Evolutionary conservation across 2,329 filamentous ascomycete genomes (phyloP).

Genomic region (Pseudohalonectria lignicola): DNA sequence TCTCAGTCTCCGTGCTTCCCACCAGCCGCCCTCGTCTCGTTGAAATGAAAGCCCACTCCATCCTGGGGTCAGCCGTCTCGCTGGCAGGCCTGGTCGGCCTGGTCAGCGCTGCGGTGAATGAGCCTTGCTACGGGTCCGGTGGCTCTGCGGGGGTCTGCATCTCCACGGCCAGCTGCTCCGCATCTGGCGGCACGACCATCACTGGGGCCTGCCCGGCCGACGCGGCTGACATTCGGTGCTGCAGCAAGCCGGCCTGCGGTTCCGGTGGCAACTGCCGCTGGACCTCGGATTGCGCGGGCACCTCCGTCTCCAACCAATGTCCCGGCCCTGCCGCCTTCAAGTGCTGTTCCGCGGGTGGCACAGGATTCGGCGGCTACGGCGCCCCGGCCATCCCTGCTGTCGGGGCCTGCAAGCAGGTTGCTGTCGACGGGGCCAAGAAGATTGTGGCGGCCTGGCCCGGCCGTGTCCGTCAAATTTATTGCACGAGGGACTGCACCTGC

Average conservation of each 20-base stretch:
- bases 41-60: too few relatives aligned
- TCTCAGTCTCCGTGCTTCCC: too few relatives aligned
- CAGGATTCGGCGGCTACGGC: slow-evolving; percentile 22
- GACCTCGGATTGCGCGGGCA: slow-evolving; percentile 23
- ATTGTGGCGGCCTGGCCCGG: slow-evolving; percentile 24
- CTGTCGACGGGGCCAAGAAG: slow-evolving; percentile 21
- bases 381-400: slow-evolving; percentile 21
- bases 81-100: too few relatives aligned
- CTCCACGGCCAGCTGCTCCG: slow-evolving; percentile 20
- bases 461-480: slow-evolving; percentile 21
- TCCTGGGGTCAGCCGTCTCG: background rate
- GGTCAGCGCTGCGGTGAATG: slow-evolving; percentile 1
- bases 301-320: slow-evolving; percentile 17
- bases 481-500: slow-evolving; percentile 20
- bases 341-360: slow-evolving; percentile 21
- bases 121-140: background rate
- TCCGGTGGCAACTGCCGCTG: slow-evolving; percentile 24
- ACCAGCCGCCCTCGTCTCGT: too few relatives aligned
- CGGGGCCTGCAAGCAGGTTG: slow-evolving; percentile 22
- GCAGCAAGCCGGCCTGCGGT: slow-evolving; percentile 25
- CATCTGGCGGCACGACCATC: slow-evolving; percentile 23
- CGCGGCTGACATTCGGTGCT: slow-evolving; percentile 26
- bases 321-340: slow-evolving; percentile 25
- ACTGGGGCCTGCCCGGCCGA: slow-evolving; percentile 25
- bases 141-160: slow-evolving; percentile 22